Percentiles rank a stretch among this genome's conserved stretches.
These are phyloP conservation scores for Amoebophrya sp. DNA, from an alignment of 169 alveolate species.

Conservation along the genomic window DNA sequence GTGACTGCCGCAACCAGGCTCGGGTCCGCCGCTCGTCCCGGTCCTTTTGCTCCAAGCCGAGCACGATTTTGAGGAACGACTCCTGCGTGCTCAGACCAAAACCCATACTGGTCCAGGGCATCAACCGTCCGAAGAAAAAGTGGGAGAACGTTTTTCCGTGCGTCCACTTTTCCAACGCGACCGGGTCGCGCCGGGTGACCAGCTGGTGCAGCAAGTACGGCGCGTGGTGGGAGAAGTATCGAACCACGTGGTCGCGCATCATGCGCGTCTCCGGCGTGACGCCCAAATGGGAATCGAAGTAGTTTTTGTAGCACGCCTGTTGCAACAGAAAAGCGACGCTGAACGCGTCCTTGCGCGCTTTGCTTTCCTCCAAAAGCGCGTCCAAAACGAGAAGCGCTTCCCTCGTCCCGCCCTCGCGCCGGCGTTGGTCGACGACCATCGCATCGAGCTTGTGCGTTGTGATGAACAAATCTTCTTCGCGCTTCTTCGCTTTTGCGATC, in stretches of 20 bases:
- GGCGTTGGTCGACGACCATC: not conserved
- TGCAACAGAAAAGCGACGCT: not conserved
- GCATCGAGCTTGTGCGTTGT: not conserved
- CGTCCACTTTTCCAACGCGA: not conserved
- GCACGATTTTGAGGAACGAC: not conserved
- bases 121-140: not conserved
- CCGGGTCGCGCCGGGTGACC: not conserved
- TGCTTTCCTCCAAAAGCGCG: not conserved
- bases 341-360: not conserved
- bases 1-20: not conserved
- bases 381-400: not conserved
- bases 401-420: not conserved
- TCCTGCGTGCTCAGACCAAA: not conserved
- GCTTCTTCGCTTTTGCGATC: not conserved
- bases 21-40: not conserved
- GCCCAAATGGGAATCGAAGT: not conserved
- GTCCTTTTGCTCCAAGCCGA: not conserved
- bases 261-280: not conserved
- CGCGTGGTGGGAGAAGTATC: not conserved
- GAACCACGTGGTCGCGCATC: slow-evolving; percentile 11
- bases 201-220: not conserved
- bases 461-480: not conserved
- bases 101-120: not conserved
- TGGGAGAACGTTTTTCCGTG: not conserved
- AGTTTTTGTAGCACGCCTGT: not conserved